Evolutionary conservation across 441 rosid genomes (phyloP).

Genomic region (Omphalea diandra): DNA sequence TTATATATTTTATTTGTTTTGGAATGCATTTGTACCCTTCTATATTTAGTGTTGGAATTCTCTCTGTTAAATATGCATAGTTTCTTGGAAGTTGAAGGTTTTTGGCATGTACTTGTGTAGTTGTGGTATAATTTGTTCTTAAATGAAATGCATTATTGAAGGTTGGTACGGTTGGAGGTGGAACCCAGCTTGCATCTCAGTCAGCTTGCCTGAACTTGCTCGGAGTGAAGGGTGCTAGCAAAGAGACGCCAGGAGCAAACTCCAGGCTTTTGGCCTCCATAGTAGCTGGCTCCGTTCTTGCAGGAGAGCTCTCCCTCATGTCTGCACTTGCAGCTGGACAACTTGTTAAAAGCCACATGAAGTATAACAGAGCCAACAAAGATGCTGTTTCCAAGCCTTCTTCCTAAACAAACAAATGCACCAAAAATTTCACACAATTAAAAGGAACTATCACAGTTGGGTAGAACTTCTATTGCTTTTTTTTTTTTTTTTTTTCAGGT

Average conservation of each 20-base stretch:
- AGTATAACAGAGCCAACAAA: slow-evolving; percentile 79
- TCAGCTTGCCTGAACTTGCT: slow-evolving; percentile 87
- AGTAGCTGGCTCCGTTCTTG: slow-evolving; percentile 82
- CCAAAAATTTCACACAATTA: too few species aligned
- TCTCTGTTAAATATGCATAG: too few species aligned
- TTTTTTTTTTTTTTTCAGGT: too few species aligned
- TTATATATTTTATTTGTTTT: too few species aligned
- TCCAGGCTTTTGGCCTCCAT: slow-evolving; percentile 72
- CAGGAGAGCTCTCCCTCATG: slow-evolving; percentile 88
- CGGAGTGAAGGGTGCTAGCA: slow-evolving; percentile 82
- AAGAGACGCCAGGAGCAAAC: slow-evolving; percentile 67
- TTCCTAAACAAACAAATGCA: too few species aligned
- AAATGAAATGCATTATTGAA: slow-evolving; percentile 13
- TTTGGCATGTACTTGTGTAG: too few species aligned
- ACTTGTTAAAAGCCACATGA: slow-evolving; percentile 89
- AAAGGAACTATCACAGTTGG: too few species aligned
- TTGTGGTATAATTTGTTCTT: too few species aligned
- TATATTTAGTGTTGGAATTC: too few species aligned
- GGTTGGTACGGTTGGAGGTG: slow-evolving; percentile 97
- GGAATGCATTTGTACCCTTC: too few species aligned
- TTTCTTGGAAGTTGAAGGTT: too few species aligned
- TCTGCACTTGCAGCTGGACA: slow-evolving; percentile 90
- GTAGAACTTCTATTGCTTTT: too few species aligned
- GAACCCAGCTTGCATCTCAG: slow-evolving; percentile 93
- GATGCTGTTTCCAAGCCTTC: slow-evolving; percentile 43